phyloP scores from a whole-genome alignment of 805 yeast species.

The Kodamaea kaohsiungensis region DNA sequence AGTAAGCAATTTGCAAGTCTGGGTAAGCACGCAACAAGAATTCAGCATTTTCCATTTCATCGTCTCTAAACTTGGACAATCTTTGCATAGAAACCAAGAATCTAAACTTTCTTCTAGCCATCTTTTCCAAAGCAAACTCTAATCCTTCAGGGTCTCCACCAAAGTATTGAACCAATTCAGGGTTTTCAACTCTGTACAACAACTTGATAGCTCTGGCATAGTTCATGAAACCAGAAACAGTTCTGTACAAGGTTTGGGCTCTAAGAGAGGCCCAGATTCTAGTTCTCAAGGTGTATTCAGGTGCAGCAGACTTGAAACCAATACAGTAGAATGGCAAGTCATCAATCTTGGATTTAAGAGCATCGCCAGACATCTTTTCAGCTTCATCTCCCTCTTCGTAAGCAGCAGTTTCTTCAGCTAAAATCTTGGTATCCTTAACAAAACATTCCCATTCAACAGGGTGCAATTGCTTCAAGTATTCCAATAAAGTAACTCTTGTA shows the following conservation, averaged over 20 bases:
- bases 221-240: conserved; percentile 98
- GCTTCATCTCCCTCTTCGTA: conserved; percentile 52
- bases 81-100: conserved; percentile 87
- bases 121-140: conserved; percentile 88
- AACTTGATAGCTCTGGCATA: conserved; percentile 94
- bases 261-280: conserved; percentile 98
- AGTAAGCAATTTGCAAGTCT: conserved; percentile 84
- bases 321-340: conserved; percentile 93
- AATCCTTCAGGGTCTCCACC: conserved; percentile 98
- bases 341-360: conserved; percentile 79
- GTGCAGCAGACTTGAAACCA: conserved; percentile 97
- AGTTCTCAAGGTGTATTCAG: conserved; percentile 93
- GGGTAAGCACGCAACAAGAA: conserved; percentile 82
- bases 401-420: conserved; percentile 92
- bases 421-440: conserved; percentile 91
- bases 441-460: conserved; percentile 98
- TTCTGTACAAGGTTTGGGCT: conserved; percentile 94
- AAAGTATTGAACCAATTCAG: conserved; percentile 94
- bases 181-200: conserved; percentile 91
- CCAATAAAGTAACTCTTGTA: conserved; percentile 90
- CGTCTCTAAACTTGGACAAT: conserved; percentile 66
- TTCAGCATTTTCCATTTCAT: conserved; percentile 79
- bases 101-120: conserved; percentile 83
- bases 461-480: conserved; percentile 91
- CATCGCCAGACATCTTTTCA: conserved; percentile 52